phyloP scores from a whole-genome alignment of 495 filamentous ascomycete species.

The Thermothielavioides terrestris region DNA sequence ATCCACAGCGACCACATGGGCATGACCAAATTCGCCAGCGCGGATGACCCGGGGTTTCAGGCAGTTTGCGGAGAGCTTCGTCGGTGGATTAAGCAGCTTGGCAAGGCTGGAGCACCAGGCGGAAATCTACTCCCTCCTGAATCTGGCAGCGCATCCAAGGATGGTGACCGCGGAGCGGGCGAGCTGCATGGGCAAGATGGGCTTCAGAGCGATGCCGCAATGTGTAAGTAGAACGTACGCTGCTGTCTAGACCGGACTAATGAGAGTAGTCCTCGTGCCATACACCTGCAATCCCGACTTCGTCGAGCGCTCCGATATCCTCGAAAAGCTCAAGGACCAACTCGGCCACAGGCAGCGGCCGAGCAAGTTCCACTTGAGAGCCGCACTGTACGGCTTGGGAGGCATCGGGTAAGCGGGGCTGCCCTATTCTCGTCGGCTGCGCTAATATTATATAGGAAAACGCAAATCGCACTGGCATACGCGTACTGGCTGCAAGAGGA shows the following conservation, averaged over 20 bases:
- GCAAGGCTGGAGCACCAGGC: not conserved
- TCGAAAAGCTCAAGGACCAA: constrained; percentile 26
- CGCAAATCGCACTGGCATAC: constrained; percentile 47
- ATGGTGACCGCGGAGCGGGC: not conserved
- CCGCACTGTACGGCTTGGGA: constrained; percentile 36
- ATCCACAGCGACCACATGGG: constrained; percentile 37
- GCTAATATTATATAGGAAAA: constrained; percentile 33
- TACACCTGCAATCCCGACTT: constrained; percentile 31
- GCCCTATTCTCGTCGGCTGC: not conserved
- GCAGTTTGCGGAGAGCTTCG: constrained; percentile 16
- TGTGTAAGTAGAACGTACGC: not conserved
- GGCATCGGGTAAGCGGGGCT: constrained; percentile 38
- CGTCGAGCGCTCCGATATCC: constrained; percentile 30
- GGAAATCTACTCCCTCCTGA: not conserved
- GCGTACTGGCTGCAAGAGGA: constrained; percentile 31
- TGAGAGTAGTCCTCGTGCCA: constrained; percentile 14
- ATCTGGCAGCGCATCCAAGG: not conserved
- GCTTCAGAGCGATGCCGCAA: not conserved
- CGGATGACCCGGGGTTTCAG: constrained; percentile 13
- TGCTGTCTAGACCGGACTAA: not conserved
- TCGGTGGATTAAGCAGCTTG: constrained; percentile 14
- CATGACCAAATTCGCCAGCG: constrained; percentile 31
- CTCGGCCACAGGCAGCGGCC: not conserved
- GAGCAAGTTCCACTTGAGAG: not conserved
- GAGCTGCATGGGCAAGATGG: not conserved